Percentiles rank a stretch among this genome's conserved stretches.
These are phyloP conservation scores for Hanseniaspora thailandica DNA, from an alignment of 805 yeast genomes.

Conservation along the genomic window DNA sequence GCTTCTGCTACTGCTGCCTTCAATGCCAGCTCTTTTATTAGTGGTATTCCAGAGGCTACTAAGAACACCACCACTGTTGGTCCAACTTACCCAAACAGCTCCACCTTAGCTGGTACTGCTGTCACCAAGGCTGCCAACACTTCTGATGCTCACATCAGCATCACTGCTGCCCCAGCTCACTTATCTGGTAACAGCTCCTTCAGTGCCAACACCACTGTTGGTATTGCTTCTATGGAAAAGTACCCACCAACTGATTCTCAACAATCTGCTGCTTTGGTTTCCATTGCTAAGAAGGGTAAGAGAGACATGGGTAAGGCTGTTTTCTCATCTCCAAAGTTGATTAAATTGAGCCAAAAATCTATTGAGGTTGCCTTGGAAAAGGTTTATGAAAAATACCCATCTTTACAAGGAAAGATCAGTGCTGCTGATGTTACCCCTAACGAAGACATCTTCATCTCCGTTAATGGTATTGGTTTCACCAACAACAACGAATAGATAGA, in stretches of 20 bases:
- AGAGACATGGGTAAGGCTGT: background rate
- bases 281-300: background rate
- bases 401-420: background rate
- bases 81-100: background rate
- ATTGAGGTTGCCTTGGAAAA: conserved; percentile 10
- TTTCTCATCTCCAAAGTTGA: conserved; percentile 1
- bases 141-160: background rate
- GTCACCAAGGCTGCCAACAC: background rate
- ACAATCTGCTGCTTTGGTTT: conserved; percentile 1
- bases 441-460: conserved; percentile 4
- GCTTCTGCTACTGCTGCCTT: background rate
- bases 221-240: background rate
- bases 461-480: background rate
- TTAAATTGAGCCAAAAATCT: background rate
- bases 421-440: background rate
- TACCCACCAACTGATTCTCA: background rate
- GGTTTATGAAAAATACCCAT: conserved; percentile 1
- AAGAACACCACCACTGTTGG: background rate
- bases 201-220: background rate
- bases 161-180: background rate
- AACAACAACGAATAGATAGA: background rate
- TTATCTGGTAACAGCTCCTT: background rate
- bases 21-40: background rate
- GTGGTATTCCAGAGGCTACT: background rate
- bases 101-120: background rate